Percentiles rank a stretch among this genome's conserved stretches.
Evolutionary conservation across 257 asterid species (phyloP).

Genomic region (Avicennia marina): DNA sequence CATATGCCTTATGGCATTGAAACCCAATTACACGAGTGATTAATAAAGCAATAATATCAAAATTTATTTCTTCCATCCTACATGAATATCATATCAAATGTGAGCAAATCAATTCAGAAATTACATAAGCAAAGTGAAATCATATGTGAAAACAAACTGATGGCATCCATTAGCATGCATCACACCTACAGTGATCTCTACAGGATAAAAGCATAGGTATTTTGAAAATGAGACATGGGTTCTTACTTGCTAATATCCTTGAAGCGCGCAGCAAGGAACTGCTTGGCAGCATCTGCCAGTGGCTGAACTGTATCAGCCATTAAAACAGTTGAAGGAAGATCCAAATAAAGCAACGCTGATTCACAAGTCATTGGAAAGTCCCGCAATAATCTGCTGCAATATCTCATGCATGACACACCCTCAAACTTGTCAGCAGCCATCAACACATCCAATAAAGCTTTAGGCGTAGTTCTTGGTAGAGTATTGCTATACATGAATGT

Average conservation of each 20-base stretch:
- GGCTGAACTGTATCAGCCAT: slow-evolving; percentile 78
- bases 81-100: too few relatives aligned
- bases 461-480: slow-evolving; percentile 46
- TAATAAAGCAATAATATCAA: too few relatives aligned
- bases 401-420: slow-evolving; percentile 88
- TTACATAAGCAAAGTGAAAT: too few relatives aligned
- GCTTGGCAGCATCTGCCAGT: slow-evolving; percentile 66
- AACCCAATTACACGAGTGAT: background rate
- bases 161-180: too few relatives aligned
- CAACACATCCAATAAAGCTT: slow-evolving; percentile 71
- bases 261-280: slow-evolving; percentile 63
- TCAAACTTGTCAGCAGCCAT: slow-evolving; percentile 90
- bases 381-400: slow-evolving; percentile 61
- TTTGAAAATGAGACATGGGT: background rate
- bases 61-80: too few relatives aligned
- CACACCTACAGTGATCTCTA: too few relatives aligned
- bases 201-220: too few relatives aligned
- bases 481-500: slow-evolving; percentile 75
- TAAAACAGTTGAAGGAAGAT: slow-evolving; percentile 71
- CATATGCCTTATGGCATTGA: background rate
- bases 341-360: slow-evolving; percentile 82
- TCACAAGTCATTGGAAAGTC: slow-evolving; percentile 75
- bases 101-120: too few relatives aligned
- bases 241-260: slow-evolving; percentile 77
- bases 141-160: too few relatives aligned